phyloP scores from a whole-genome alignment of 352 stramenopile genomes.

The Thraustochytrium striatum region DNA sequence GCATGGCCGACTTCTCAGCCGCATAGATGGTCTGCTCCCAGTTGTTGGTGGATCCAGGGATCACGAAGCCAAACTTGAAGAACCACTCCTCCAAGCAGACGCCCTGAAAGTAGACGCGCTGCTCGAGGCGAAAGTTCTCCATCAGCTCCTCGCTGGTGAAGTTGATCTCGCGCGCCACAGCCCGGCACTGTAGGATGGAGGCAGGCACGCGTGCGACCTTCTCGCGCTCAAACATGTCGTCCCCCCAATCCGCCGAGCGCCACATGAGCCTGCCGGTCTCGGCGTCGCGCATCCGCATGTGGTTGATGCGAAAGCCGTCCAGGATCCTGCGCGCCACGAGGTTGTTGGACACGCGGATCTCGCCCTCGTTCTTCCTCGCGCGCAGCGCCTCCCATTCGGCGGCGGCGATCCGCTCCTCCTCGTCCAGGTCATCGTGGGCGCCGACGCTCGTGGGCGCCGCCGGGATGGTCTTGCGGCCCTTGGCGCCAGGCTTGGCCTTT shows the following conservation, averaged over 20 bases:
- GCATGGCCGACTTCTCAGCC: slow-evolving; percentile 76
- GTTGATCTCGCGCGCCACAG: slow-evolving; percentile 86
- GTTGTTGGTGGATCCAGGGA: slow-evolving; percentile 85
- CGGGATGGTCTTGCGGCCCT: too few relatives aligned
- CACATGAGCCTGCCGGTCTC: slow-evolving; percentile 60
- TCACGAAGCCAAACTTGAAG: slow-evolving; percentile 91
- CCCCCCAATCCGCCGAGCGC: slow-evolving; percentile 56
- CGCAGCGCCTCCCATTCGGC: slow-evolving; percentile 37
- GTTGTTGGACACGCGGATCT: slow-evolving; percentile 47
- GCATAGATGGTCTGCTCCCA: slow-evolving; percentile 91
- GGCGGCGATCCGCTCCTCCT: slow-evolving; percentile 31
- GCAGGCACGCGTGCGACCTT: slow-evolving; percentile 62
- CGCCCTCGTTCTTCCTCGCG: slow-evolving; percentile 24
- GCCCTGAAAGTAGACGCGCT: slow-evolving; percentile 64
- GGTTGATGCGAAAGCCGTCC: slow-evolving; percentile 58
- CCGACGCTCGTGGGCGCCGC: too few relatives aligned
- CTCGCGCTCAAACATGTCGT: slow-evolving; percentile 44
- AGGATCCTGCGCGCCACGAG: slow-evolving; percentile 34
- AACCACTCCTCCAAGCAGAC: slow-evolving; percentile 75
- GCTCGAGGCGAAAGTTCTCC: slow-evolving; percentile 80
- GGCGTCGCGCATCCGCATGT: slow-evolving; percentile 65
- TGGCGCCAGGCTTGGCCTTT: too few relatives aligned
- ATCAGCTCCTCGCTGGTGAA: slow-evolving; percentile 84
- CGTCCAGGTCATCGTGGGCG: neutral
- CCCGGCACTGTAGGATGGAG: slow-evolving; percentile 76